Percentiles rank a stretch among this genome's conserved stretches.
Conservation (phyloP, 768 basidiomycete species). For the Sistotremastrum suecicum region DNA sequence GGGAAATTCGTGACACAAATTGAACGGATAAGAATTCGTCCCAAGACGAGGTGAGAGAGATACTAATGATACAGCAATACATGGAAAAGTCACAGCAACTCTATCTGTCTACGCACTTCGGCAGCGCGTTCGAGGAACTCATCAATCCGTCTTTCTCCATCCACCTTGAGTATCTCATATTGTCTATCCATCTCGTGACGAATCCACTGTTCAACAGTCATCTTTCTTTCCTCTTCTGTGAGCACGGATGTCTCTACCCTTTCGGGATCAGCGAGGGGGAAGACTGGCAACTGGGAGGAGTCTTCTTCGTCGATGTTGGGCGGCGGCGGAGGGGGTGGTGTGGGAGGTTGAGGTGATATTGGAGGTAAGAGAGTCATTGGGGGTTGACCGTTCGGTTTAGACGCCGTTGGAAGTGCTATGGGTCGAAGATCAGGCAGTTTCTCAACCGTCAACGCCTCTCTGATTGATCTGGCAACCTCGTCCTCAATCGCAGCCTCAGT, state of each 20-base stretch:
- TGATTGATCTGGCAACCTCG: background rate
- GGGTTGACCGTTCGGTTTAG: no score
- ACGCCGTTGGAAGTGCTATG: background rate
- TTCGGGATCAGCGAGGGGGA: no score
- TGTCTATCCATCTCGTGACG: conserved; percentile 59
- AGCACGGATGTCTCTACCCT: conserved; percentile 16
- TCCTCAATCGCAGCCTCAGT: conserved; percentile 9
- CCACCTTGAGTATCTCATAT: conserved; percentile 40
- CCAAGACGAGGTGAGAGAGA: no score
- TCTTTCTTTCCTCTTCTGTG: conserved; percentile 51
- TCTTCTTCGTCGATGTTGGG: conserved; percentile 7
- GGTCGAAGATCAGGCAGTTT: background rate
- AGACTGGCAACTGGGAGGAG: background rate
- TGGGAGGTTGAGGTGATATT: background rate
- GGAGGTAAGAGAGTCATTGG: background rate
- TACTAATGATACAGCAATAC: no score
- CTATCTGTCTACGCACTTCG: conserved; percentile 20
- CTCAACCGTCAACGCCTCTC: background rate
- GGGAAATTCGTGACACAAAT: no score
- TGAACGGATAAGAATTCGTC: no score
- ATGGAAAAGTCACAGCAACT: conserved; percentile 12
- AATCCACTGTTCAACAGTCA: conserved; percentile 81
- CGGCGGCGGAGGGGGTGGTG: background rate
- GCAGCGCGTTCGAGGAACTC: conserved; percentile 31
- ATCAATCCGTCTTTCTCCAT: conserved; percentile 36